These are phyloP conservation scores for Thelonectria olida DNA, from an alignment of 2,329 filamentous ascomycete genomes.

Conservation along the genomic window DNA sequence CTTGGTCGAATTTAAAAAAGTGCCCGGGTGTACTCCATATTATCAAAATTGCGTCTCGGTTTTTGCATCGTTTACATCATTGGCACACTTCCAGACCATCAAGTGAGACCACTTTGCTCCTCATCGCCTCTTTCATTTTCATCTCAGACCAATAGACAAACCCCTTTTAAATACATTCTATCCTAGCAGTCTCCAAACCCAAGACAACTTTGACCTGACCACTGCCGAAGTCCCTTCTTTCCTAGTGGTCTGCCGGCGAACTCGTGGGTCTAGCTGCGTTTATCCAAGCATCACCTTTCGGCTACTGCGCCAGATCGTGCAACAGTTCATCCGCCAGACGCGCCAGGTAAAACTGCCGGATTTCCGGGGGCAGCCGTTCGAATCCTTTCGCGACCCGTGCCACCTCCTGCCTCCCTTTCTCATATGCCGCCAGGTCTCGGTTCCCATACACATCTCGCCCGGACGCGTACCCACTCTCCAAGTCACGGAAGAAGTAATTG, in stretches of 20 bases:
- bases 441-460: conserved; percentile 91
- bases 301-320: conserved; percentile 26
- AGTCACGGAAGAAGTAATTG: conserved; percentile 87
- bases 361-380: conserved; percentile 69
- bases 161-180: too few relatives aligned
- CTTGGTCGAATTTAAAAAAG: too few relatives aligned
- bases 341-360: conserved; percentile 78
- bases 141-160: too few relatives aligned
- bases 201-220: not conserved
- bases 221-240: not conserved
- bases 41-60: not conserved
- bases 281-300: not conserved
- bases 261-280: not conserved
- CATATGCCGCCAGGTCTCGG: conserved; percentile 83
- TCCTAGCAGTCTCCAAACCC: not conserved
- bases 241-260: not conserved
- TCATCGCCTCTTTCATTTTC: too few relatives aligned
- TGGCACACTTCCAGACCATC: not conserved
- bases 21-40: too few relatives aligned
- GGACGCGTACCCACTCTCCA: conserved; percentile 72
- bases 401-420: conserved; percentile 80
- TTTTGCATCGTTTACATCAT: not conserved
- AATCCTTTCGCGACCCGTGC: conserved; percentile 73
- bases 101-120: not conserved
- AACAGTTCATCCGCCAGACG: conserved; percentile 75